A percentile compares a stretch with the other conserved stretches of the same genome.
phyloP scores from a whole-genome alignment of 2,329 filamentous ascomycete genomes.

The Fusarium sp. region DNA sequence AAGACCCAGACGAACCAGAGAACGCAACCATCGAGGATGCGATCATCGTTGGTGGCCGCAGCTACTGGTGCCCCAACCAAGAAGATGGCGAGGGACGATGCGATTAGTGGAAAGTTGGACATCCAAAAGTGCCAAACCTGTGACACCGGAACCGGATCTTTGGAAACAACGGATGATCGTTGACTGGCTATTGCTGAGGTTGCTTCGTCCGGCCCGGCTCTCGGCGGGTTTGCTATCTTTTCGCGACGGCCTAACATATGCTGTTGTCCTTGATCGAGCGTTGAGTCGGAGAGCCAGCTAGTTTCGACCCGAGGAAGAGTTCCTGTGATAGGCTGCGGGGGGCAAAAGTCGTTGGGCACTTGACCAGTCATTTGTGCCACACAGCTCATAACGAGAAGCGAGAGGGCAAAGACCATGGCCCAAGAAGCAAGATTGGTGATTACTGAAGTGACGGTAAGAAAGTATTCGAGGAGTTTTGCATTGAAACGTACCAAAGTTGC shows the following conservation, averaged over 20 bases:
- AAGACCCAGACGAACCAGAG: constrained; percentile 60
- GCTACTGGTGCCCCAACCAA: constrained; percentile 54
- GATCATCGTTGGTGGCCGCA: constrained; percentile 42
- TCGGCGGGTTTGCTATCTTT: neutral
- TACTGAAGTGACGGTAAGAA: constrained; percentile 39
- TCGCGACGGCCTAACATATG: neutral
- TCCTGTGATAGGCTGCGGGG: neutral
- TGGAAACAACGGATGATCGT: constrained; percentile 8
- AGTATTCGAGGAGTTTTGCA: accelerated
- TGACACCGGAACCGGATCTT: neutral
- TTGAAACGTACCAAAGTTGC: constrained; percentile 52
- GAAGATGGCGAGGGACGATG: constrained; percentile 44
- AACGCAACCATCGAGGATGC: constrained; percentile 55
- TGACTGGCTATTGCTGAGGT: neutral
- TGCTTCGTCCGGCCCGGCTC: neutral
- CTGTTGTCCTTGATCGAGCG: constrained; percentile 7
- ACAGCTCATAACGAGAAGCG: constrained; percentile 31
- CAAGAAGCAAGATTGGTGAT: constrained; percentile 49
- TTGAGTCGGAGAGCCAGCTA: constrained; percentile 35
- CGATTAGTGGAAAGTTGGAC: constrained; percentile 42
- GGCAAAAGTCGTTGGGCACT: constrained; percentile 8
- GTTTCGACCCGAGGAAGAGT: constrained; percentile 17
- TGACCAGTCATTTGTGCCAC: constrained; percentile 3
- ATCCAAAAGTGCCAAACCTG: constrained; percentile 16
- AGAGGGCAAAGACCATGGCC: constrained; percentile 42